These are phyloP conservation scores for Penicillium thymicola DNA, from an alignment of 2,329 filamentous ascomycete species.

Conservation along the genomic window DNA sequence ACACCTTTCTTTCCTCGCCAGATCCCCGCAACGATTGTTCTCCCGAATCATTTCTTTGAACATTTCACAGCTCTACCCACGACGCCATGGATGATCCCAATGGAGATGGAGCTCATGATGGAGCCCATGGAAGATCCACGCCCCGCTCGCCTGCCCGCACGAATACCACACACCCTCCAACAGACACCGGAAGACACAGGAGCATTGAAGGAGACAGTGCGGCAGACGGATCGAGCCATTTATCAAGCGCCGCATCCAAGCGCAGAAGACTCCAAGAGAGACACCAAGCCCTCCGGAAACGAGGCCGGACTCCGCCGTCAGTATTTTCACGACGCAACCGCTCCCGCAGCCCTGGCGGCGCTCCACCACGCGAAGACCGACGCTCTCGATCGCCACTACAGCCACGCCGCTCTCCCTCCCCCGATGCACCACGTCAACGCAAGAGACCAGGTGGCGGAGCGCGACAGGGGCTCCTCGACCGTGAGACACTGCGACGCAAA, in stretches of 20 bases:
- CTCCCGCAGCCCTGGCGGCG: slow-evolving; percentile 23
- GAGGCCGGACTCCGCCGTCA: slow-evolving; percentile 37
- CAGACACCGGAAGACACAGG: slow-evolving; percentile 12
- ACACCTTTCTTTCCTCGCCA: not conserved
- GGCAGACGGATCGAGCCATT: slow-evolving; percentile 22
- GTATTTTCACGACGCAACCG: slow-evolving; percentile 41
- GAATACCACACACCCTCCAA: not conserved
- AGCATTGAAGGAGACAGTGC: slow-evolving; percentile 20
- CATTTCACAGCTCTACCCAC: not conserved
- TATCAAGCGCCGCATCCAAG: slow-evolving; percentile 33
- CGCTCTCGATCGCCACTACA: slow-evolving; percentile 43
- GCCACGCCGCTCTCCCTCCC: slow-evolving; percentile 42
- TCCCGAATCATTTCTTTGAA: not conserved
- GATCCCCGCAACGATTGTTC: not conserved
- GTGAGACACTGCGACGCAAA: slow-evolving; percentile 40
- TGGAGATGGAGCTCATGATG: not conserved
- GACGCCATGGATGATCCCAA: slow-evolving; percentile 2
- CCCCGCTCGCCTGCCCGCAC: slow-evolving; percentile 1
- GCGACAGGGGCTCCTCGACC: slow-evolving; percentile 38
- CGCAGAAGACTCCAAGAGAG: slow-evolving; percentile 42
- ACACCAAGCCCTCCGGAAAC: slow-evolving; percentile 35
- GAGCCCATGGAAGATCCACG: not conserved
- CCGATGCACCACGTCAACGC: slow-evolving; percentile 40
- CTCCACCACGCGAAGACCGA: slow-evolving; percentile 25
- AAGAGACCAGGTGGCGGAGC: slow-evolving; percentile 48